Percentiles rank a stretch among this genome's conserved stretches.
Evolutionary conservation across 2,329 filamentous ascomycete species (phyloP).

Genomic region (Leptographium procerum): DNA sequence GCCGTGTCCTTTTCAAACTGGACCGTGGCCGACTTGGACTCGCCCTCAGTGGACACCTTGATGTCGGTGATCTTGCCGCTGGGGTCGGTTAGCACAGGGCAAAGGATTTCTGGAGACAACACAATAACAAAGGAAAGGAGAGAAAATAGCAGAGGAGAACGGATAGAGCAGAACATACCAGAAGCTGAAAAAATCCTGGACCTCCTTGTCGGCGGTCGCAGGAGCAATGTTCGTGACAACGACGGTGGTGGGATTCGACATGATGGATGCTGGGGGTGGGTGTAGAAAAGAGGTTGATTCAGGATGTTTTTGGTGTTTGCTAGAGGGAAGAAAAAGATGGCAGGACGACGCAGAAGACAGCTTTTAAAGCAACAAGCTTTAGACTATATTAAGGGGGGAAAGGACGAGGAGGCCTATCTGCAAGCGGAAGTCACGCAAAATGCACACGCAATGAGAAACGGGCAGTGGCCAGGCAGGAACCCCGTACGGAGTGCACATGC

Average conservation of each 20-base stretch:
- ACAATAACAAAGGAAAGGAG: too few relatives aligned
- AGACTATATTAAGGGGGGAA: too few relatives aligned
- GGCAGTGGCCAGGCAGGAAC: not conserved
- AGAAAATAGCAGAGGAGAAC: not conserved
- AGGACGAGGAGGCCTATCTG: not conserved
- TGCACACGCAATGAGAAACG: not conserved
- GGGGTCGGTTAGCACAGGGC: slow-evolving; percentile 12
- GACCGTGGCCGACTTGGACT: slow-evolving; percentile 76
- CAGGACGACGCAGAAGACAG: not conserved
- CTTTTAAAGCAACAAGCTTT: not conserved
- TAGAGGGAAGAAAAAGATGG: not conserved
- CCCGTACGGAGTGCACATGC: not conserved
- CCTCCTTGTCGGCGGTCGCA: slow-evolving; percentile 77
- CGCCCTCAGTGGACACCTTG: slow-evolving; percentile 57
- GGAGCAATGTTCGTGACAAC: slow-evolving; percentile 81
- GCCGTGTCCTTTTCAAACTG: slow-evolving; percentile 95
- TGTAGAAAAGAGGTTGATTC: not conserved
- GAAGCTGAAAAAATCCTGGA: slow-evolving; percentile 96
- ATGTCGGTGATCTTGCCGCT: slow-evolving; percentile 87
- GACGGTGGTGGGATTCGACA: slow-evolving; percentile 14
- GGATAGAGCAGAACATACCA: slow-evolving; percentile 41
- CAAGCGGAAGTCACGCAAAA: not conserved
- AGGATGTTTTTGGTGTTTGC: too few relatives aligned
- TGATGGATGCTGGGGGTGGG: slow-evolving; percentile 2
- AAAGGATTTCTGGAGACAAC: too few relatives aligned